phyloP scores from a whole-genome alignment of 2,329 filamentous ascomycete species.

The Sarocladiaceae sp. region DNA sequence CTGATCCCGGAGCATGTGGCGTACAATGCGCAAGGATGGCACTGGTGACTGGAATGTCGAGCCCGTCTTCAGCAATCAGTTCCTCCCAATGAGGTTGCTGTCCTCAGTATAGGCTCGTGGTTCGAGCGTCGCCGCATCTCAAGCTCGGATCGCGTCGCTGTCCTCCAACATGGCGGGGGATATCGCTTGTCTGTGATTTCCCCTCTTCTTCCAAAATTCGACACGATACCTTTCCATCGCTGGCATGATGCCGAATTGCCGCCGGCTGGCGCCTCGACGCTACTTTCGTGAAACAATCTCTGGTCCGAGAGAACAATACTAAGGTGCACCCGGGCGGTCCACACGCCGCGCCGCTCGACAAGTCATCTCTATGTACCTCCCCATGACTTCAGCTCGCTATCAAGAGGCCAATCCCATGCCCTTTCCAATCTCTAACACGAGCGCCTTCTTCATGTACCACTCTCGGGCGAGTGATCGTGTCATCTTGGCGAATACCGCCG shows the following conservation, averaged over 20 bases:
- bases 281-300: background rate
- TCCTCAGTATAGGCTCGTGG: too few species aligned
- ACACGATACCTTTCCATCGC: background rate
- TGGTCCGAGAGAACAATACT: conserved; percentile 14
- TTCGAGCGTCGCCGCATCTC: background rate
- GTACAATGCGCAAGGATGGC: background rate
- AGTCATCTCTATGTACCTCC: background rate
- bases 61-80: too few species aligned
- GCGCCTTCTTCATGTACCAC: conserved; percentile 77
- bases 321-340: conserved; percentile 12
- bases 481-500: conserved; percentile 71
- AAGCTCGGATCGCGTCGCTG: background rate
- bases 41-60: background rate
- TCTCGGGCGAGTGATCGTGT: conserved; percentile 69
- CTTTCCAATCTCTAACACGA: conserved; percentile 68
- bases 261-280: too few species aligned
- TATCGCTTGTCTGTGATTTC: too few species aligned
- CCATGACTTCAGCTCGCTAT: background rate
- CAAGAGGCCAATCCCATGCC: conserved; percentile 59
- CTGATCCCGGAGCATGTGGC: too few species aligned
- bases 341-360: background rate
- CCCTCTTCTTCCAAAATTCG: background rate
- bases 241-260: too few species aligned
- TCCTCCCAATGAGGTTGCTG: too few species aligned
- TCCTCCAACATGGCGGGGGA: background rate